phyloP scores from a whole-genome alignment of 148 eudicot genomes.

The Cornus suecica region DNA sequence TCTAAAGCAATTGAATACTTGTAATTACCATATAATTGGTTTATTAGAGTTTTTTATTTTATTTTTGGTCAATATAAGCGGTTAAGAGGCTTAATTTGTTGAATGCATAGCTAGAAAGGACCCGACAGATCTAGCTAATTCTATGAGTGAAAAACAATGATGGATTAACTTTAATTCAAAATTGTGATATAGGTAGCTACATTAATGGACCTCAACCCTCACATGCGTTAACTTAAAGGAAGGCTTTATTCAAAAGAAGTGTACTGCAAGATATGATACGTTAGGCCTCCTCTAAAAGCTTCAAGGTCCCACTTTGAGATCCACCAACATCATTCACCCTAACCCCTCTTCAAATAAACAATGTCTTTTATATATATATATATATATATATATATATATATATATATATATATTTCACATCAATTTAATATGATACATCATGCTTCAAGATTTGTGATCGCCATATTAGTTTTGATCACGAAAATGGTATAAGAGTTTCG shows the following conservation, averaged over 20 bases:
- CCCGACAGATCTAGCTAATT: not conserved
- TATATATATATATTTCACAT: too few species aligned
- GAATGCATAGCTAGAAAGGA: constrained; percentile 1
- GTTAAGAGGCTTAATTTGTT: too few species aligned
- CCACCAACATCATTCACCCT: constrained; percentile 7
- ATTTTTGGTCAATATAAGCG: too few species aligned
- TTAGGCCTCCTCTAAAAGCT: constrained; percentile 5
- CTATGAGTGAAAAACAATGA: not conserved
- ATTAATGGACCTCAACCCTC: not conserved
- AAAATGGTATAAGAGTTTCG: too few species aligned
- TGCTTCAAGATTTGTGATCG: too few species aligned
- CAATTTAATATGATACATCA: too few species aligned
- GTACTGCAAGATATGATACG: constrained; percentile 4
- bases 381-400: too few species aligned
- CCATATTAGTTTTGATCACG: too few species aligned
- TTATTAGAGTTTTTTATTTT: too few species aligned
- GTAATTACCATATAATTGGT: too few species aligned
- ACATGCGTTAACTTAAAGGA: constrained; percentile 22
- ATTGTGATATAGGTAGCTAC: not conserved
- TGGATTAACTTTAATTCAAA: constrained; percentile 9
- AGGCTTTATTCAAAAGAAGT: constrained; percentile 15
- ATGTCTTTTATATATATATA: too few species aligned
- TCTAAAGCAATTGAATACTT: too few species aligned
- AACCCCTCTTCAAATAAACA: not conserved
- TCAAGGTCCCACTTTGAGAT: not conserved